Evolutionary conservation across 371 early-diverging fungal genomes (phyloP).

Genomic region (Saksenaea oblongispora): DNA sequence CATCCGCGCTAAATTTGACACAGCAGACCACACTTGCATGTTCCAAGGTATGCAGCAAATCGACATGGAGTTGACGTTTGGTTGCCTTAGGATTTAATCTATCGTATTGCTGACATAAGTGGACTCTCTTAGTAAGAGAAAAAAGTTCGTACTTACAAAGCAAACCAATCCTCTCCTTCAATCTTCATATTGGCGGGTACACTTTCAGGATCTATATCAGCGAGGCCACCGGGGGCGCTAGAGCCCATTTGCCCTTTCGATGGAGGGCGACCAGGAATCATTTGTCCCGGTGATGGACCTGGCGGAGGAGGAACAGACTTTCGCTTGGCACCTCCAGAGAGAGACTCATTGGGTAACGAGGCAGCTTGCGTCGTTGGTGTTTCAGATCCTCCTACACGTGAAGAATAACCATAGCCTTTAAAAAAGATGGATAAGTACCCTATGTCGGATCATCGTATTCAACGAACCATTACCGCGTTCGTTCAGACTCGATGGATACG

Average conservation of each 20-base stretch:
- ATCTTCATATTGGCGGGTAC: conserved; percentile 74
- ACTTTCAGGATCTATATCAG: conserved; percentile 78
- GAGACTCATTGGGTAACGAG: not conserved
- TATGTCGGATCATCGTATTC: no score
- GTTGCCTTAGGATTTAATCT: conserved; percentile 73
- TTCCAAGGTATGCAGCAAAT: conserved; percentile 82
- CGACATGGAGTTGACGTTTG: conserved; percentile 69
- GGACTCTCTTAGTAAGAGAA: not conserved
- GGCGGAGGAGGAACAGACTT: conserved; percentile 10
- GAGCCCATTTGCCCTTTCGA: conserved; percentile 21
- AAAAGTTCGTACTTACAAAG: conserved; percentile 54
- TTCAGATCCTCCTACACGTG: conserved; percentile 12
- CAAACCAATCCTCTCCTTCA: conserved; percentile 87
- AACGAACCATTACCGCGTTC: not conserved
- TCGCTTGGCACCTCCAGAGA: not conserved
- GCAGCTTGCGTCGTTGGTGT: conserved; percentile 13
- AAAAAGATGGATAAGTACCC: not conserved
- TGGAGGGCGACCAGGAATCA: conserved; percentile 6
- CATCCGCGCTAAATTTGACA: conserved; percentile 89
- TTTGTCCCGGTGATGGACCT: not conserved
- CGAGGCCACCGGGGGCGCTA: conserved; percentile 48
- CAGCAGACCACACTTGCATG: conserved; percentile 92
- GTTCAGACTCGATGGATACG: not conserved
- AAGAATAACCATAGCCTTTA: conserved; percentile 14
- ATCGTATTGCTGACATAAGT: not conserved